Base-by-base conservation (phyloP, 2,329 filamentous ascomycete genomes). In the Colletotrichum sp. region DNA sequence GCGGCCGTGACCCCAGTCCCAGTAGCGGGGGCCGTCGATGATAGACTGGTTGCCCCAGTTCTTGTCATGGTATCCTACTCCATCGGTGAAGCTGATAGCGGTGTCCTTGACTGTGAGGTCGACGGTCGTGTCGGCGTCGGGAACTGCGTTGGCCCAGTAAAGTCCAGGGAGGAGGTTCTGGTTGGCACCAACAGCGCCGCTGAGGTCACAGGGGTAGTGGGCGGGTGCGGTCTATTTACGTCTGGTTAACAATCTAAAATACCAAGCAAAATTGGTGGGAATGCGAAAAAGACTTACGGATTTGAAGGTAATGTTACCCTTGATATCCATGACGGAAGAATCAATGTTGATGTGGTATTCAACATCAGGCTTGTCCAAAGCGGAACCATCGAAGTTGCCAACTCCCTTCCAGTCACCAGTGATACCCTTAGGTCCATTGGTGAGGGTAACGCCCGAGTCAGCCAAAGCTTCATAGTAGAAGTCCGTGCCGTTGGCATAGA, bases 41-140 rank as follows among this genome's bases (percentile, higher is more conserved):
- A 67, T 67, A 36, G 81, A 84, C 36, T 76, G 71, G 72, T 85
- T 80, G 6, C 83, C 83, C 86, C 87, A 88, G 77, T 88, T 88
- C 85, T 87, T 88, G 76, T 89, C 87, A 77, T 88, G 87, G 77
- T 88, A 88, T 3, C 82, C 87, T 2, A 81, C 68, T 2, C 87
- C 86, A 16, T 55, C 52, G 7, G 30, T 28, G 8, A 59, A 68
- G 8, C n/a, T 59, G 18, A 59, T 32, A 8, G 44, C 18, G 1
- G 32, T 62, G 1, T 62, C 59, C 28, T 62, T 62, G 59, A 62
- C 6, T 9, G 16, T 30, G 28, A 62, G 59, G 4, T 8, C 28
- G 9, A 62, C 59, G 28, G 18, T 62, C 0, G 22, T 52, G 22
- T 52, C 39, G 0, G 63, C 63, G n/a, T 66, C 63, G 5, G 63